Conservation (phyloP, 2,329 filamentous ascomycete species). For the Cladosporium sp. region DNA sequence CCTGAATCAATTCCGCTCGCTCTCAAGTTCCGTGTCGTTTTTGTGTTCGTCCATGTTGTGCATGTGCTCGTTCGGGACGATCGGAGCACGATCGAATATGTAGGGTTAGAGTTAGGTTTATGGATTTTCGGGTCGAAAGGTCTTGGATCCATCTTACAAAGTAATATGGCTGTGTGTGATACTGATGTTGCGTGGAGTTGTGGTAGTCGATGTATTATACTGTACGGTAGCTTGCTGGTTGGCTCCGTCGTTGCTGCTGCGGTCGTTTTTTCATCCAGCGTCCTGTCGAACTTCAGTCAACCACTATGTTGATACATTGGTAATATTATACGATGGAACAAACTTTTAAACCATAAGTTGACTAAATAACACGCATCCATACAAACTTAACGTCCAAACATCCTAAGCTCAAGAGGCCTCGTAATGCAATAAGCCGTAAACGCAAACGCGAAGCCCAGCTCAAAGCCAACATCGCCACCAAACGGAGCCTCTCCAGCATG, state of each 20-base stretch:
- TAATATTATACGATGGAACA: neutral
- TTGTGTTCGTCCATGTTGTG: too few species aligned
- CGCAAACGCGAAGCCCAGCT: constrained; percentile 64
- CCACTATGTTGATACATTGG: neutral
- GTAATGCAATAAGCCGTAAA: constrained; percentile 54
- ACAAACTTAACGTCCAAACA: constrained; percentile 28
- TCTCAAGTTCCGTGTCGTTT: too few species aligned
- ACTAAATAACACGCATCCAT: neutral
- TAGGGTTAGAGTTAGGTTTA: neutral
- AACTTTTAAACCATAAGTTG: neutral
- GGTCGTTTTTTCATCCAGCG: neutral
- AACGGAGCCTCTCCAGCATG: constrained; percentile 53
- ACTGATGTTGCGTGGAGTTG: neutral
- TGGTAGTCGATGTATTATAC: neutral
- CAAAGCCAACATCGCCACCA: constrained; percentile 64
- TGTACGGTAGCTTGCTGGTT: neutral
- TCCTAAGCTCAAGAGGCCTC: constrained; percentile 51
- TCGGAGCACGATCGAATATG: too few species aligned
- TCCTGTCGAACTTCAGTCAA: neutral
- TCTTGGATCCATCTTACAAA: neutral
- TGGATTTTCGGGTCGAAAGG: neutral
- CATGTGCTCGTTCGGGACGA: too few species aligned
- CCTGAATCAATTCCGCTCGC: too few species aligned
- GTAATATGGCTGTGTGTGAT: neutral
- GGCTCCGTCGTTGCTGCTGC: neutral